Conservation (phyloP, 2,329 filamentous ascomycete species). For the Fusarium abutilonis region DNA sequence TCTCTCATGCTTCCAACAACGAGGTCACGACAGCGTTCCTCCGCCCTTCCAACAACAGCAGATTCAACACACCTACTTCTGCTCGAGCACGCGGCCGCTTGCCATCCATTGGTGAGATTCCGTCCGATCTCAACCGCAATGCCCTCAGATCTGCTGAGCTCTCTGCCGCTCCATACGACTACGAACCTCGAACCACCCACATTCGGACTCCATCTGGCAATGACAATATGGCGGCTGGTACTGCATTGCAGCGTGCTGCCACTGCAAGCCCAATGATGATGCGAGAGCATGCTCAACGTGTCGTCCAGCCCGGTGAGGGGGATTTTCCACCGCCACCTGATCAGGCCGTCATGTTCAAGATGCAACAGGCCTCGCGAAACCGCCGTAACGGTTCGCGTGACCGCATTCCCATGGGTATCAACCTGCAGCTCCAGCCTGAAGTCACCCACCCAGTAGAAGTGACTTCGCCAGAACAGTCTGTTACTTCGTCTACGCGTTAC, state of each 20-base stretch:
- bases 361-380: slow-evolving; percentile 65
- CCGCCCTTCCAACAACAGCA: slow-evolving; percentile 72
- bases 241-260: slow-evolving; percentile 69
- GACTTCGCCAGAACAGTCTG: slow-evolving; percentile 67
- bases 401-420: slow-evolving; percentile 76
- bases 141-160: slow-evolving; percentile 43
- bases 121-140: slow-evolving; percentile 48
- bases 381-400: slow-evolving; percentile 78
- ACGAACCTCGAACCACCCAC: slow-evolving; percentile 46
- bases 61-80: slow-evolving; percentile 75
- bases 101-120: slow-evolving; percentile 77
- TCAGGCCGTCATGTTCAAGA: slow-evolving; percentile 69
- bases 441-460: slow-evolving; percentile 63
- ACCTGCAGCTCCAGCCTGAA: slow-evolving; percentile 71
- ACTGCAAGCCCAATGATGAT: slow-evolving; percentile 75
- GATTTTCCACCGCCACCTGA: slow-evolving; percentile 69
- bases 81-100: slow-evolving; percentile 71
- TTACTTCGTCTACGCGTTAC: slow-evolving; percentile 62
- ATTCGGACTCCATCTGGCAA: slow-evolving; percentile 54
- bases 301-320: slow-evolving; percentile 47
- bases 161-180: slow-evolving; percentile 39
- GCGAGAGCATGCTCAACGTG: slow-evolving; percentile 56
- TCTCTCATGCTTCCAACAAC: slow-evolving; percentile 57
- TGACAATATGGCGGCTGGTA: slow-evolving; percentile 54
- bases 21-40: slow-evolving; percentile 74